A percentile compares a stretch with the other conserved stretches of the same genome.
Conservation (phyloP, 1,284 basidiomycete genomes). For the Fomitopsis palustris region DNA sequence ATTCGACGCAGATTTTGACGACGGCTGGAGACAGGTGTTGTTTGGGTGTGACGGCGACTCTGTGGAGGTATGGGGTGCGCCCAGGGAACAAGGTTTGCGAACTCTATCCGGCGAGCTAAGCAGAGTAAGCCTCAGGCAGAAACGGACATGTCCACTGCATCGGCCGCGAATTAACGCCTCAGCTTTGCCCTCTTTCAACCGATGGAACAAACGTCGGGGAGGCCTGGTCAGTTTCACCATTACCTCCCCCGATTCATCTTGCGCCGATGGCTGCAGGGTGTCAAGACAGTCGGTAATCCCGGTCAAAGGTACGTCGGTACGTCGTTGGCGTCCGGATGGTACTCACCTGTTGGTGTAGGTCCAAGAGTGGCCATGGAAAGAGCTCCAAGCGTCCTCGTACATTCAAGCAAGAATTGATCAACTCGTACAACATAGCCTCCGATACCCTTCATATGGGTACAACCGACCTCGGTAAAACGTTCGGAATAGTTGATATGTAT, state of each 20-base stretch:
- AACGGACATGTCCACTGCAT: no score
- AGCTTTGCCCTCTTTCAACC: neutral
- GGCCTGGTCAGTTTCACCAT: neutral
- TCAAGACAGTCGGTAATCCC: neutral
- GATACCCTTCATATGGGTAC: neutral
- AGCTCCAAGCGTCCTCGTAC: neutral
- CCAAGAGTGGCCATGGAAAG: neutral
- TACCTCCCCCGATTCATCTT: neutral
- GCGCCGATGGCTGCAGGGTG: neutral
- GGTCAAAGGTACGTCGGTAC: neutral
- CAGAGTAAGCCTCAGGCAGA: no score
- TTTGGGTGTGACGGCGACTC: no score
- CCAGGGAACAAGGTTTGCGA: neutral
- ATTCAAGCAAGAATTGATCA: neutral
- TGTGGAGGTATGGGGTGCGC: no score
- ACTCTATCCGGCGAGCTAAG: neutral
- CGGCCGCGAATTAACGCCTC: neutral
- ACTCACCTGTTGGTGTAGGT: neutral
- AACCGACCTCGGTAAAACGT: conserved; percentile 1
- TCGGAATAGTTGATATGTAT: neutral
- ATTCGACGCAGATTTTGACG: no score
- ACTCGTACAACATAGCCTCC: neutral
- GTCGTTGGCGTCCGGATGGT: neutral
- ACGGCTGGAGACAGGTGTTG: no score
- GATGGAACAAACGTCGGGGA: neutral